These are phyloP conservation scores for Suillus alpinus DNA, from an alignment of 768 basidiomycete genomes.

Conservation along the genomic window DNA sequence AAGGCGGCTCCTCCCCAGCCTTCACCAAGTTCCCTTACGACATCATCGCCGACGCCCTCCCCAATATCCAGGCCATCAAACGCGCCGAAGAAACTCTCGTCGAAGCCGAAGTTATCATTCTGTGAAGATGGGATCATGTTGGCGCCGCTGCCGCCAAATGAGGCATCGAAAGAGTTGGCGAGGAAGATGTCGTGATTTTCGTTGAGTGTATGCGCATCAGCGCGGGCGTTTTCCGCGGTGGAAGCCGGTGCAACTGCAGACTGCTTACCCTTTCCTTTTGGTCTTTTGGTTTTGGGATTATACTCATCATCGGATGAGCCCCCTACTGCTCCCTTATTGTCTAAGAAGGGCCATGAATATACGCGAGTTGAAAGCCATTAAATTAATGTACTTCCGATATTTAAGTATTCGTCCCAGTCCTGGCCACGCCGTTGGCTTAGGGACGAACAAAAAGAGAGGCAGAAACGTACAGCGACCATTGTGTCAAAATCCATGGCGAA, in stretches of 20 bases:
- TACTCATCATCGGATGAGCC: slow-evolving; percentile 51
- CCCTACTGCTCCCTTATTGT: slow-evolving; percentile 13
- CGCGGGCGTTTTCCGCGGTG: slow-evolving; percentile 44
- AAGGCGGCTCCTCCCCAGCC: slow-evolving; percentile 51
- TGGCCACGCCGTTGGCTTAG: slow-evolving; percentile 19
- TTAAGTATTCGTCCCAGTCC: slow-evolving; percentile 66
- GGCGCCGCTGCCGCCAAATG: slow-evolving; percentile 41
- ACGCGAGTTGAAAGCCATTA: not conserved
- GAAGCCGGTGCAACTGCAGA: slow-evolving; percentile 23
- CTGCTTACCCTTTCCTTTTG: slow-evolving; percentile 25
- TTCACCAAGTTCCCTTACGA: slow-evolving; percentile 72
- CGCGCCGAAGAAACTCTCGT: slow-evolving; percentile 50
- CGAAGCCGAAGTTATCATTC: slow-evolving; percentile 44
- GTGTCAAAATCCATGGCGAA: slow-evolving; percentile 62
- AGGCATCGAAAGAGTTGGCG: slow-evolving; percentile 62
- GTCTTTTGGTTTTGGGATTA: slow-evolving; percentile 34
- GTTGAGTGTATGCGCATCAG: slow-evolving; percentile 60
- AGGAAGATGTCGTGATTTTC: slow-evolving; percentile 70
- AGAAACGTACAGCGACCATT: slow-evolving; percentile 52
- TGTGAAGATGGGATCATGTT: slow-evolving; percentile 55
- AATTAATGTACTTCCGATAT: slow-evolving; percentile 39
- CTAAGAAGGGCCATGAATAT: not conserved
- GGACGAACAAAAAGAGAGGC: not conserved
- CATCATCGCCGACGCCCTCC: slow-evolving; percentile 68
- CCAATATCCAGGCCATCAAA: slow-evolving; percentile 56